A percentile compares a stretch with the other conserved stretches of the same genome.
These are phyloP conservation scores for Penicillium sp. DNA, from an alignment of 2,329 filamentous ascomycete species.

Conservation along the genomic window DNA sequence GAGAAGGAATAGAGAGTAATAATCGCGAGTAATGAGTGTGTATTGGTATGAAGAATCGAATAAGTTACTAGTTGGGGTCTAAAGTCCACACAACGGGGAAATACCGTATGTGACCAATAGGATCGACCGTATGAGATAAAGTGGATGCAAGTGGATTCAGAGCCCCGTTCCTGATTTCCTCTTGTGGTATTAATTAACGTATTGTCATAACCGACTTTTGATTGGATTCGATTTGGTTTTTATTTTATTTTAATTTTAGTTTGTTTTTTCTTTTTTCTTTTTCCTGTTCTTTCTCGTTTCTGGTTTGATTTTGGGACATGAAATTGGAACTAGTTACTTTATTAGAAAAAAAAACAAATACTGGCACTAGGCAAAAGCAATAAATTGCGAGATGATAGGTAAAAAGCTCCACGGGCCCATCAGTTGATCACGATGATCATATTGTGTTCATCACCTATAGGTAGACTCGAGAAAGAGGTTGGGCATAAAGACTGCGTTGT, in stretches of 20 bases:
- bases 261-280: neutral
- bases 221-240: neutral
- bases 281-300: neutral
- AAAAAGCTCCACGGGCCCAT: neutral
- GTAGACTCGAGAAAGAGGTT: slow-evolving; percentile 3
- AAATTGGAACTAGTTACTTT: neutral
- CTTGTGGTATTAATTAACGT: neutral
- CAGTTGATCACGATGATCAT: neutral
- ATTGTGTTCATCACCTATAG: neutral
- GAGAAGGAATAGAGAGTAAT: neutral
- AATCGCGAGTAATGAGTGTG: neutral
- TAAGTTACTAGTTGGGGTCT: neutral
- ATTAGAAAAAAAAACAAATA: neutral
- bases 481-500: slow-evolving; percentile 9
- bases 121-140: neutral
- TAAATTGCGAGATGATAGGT: neutral
- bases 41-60: neutral
- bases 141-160: neutral
- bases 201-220: neutral
- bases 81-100: neutral
- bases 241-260: neutral
- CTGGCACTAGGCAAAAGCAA: neutral
- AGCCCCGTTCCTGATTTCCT: neutral
- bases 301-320: neutral
- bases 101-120: neutral